Conservation (phyloP, 192 early-diverging fungal genomes). For the Entomortierella chlamydospora region DNA sequence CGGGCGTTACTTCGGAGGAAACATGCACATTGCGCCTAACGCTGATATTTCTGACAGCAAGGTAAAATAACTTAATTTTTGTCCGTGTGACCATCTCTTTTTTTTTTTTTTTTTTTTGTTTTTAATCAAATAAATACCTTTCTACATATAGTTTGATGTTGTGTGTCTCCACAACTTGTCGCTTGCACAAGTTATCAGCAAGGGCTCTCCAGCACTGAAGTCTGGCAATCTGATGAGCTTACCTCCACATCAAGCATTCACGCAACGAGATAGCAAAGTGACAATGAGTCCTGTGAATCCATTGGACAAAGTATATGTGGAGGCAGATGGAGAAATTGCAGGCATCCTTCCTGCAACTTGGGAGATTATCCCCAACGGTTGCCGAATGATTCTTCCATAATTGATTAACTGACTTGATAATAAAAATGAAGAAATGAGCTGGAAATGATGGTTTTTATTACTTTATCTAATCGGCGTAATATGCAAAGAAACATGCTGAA, state of each 20-base stretch:
- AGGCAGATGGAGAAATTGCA: constrained; percentile 44
- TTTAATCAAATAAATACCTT: background rate
- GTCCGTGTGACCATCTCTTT: background rate
- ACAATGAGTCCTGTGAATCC: constrained; percentile 32
- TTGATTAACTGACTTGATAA: too few species aligned
- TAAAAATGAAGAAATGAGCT: too few species aligned
- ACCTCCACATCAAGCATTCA: constrained; percentile 37
- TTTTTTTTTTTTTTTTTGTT: background rate
- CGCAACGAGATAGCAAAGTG: constrained; percentile 12
- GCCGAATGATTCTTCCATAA: constrained; percentile 33
- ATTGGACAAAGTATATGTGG: constrained; percentile 19
- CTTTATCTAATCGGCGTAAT: constrained; percentile 1
- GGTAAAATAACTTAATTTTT: constrained; percentile 3
- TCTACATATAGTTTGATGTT: constrained; percentile 28
- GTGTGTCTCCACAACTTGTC: constrained; percentile 41
- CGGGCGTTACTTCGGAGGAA: constrained; percentile 32
- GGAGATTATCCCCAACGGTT: constrained; percentile 29
- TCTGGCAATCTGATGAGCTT: constrained; percentile 33
- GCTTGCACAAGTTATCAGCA: constrained; percentile 20
- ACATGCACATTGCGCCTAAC: constrained; percentile 48
- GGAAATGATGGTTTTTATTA: too few species aligned
- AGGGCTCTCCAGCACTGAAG: constrained; percentile 36
- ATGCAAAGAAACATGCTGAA: too few species aligned
- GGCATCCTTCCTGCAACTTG: constrained; percentile 44
- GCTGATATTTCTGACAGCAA: constrained; percentile 30